Conservation (phyloP, 2,329 filamentous ascomycete genomes). For the Colletotrichum sp. region DNA sequence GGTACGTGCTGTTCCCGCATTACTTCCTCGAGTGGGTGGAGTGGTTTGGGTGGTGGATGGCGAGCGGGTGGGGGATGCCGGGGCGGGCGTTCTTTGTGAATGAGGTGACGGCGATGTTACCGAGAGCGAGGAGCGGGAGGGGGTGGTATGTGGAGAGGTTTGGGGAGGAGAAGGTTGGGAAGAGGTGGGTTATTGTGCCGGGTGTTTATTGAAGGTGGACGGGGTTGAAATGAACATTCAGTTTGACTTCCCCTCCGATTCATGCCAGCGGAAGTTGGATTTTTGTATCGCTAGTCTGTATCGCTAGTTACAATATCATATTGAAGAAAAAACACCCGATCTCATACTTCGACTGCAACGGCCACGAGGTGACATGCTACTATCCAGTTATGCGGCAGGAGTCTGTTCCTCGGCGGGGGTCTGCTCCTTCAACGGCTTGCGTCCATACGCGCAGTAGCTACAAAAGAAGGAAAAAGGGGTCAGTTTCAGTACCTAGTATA, state of each 20-base stretch:
- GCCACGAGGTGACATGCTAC: neutral
- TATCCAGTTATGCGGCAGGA: neutral
- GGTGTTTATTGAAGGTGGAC: slow-evolving; percentile 42
- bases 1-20: slow-evolving; percentile 85
- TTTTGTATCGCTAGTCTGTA: rapidly evolving
- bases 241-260: rapidly evolving
- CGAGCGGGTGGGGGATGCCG: slow-evolving; percentile 73
- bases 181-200: slow-evolving; percentile 73
- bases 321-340: neutral
- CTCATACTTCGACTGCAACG: neutral
- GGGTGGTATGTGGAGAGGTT: slow-evolving; percentile 90
- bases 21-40: slow-evolving; percentile 98
- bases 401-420: neutral
- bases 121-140: slow-evolving; percentile 79
- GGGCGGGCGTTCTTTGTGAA: slow-evolving; percentile 85
- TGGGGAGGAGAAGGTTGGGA: slow-evolving; percentile 79
- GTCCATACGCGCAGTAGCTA: neutral
- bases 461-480: no score
- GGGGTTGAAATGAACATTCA: neutral
- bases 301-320: neutral
- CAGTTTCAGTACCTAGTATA: no score
- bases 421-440: neutral
- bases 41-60: slow-evolving; percentile 88
- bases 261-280: rapidly evolving
- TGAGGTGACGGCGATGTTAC: slow-evolving; percentile 88